A percentile compares a stretch with the other conserved stretches of the same genome.
Conservation (phyloP, 2,329 filamentous ascomycete genomes). For the Metarhizium robertsii region DNA sequence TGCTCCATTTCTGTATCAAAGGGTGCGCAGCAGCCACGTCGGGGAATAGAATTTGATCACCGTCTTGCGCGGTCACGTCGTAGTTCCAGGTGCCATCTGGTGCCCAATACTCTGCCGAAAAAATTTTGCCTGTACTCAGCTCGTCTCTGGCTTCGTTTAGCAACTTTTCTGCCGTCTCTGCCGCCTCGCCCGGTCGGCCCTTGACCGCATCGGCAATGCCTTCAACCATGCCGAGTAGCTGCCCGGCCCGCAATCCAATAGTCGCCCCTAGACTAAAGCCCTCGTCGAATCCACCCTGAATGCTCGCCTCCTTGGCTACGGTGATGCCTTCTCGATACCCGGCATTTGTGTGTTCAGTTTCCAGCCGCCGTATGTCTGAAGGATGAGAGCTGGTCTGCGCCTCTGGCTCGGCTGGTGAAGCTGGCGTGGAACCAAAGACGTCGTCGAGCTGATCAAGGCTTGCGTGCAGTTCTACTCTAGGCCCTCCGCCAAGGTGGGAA, state of each 20-base stretch:
- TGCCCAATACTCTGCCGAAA: slow-evolving; percentile 57
- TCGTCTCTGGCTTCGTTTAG: slow-evolving; percentile 45
- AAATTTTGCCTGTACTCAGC: slow-evolving; percentile 52
- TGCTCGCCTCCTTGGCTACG: slow-evolving; percentile 60
- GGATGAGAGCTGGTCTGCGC: slow-evolving; percentile 25
- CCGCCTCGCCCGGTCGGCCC: slow-evolving; percentile 14
- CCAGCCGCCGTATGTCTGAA: slow-evolving; percentile 64
- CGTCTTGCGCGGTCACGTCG: slow-evolving; percentile 32
- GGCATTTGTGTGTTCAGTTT: slow-evolving; percentile 68
- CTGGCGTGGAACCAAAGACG: slow-evolving; percentile 23
- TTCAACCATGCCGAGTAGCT: slow-evolving; percentile 68
- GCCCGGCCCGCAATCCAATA: slow-evolving; percentile 65
- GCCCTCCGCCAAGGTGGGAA: slow-evolving; percentile 11
- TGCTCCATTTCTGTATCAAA: slow-evolving; percentile 52
- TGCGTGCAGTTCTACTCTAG: neutral
- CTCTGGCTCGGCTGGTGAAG: slow-evolving; percentile 12
- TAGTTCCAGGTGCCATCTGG: slow-evolving; percentile 65
- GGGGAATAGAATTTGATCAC: slow-evolving; percentile 41
- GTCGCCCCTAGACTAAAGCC: slow-evolving; percentile 79
- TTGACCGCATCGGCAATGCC: slow-evolving; percentile 49
- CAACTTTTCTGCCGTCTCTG: slow-evolving; percentile 20
- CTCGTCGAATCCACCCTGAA: slow-evolving; percentile 87
- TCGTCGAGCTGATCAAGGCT: slow-evolving; percentile 22
- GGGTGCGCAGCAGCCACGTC: slow-evolving; percentile 62
- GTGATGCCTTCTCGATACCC: slow-evolving; percentile 87